phyloP scores from a whole-genome alignment of 2,329 filamentous ascomycete species.

The Ceratocystis smalleyi region DNA sequence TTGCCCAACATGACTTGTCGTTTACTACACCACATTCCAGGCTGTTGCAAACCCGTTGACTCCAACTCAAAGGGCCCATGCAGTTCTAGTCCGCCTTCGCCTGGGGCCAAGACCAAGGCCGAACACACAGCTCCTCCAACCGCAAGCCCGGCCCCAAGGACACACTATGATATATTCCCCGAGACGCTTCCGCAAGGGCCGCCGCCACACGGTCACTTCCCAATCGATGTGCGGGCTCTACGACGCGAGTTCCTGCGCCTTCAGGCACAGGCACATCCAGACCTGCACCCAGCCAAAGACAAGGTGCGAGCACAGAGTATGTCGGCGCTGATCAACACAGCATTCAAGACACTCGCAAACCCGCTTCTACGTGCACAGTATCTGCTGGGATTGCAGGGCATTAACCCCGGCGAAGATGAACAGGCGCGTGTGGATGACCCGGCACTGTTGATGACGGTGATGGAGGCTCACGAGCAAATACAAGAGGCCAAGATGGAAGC shows the following conservation, averaged over 20 bases:
- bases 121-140: neutral
- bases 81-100: neutral
- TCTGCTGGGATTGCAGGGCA: slow-evolving; percentile 54
- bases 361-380: slow-evolving; percentile 82
- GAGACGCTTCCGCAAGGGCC: slow-evolving; percentile 59
- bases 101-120: neutral
- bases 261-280: slow-evolving; percentile 63
- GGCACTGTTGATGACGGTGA: slow-evolving; percentile 58
- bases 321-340: slow-evolving; percentile 78
- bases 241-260: slow-evolving; percentile 75
- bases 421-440: slow-evolving; percentile 50
- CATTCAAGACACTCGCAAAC: slow-evolving; percentile 68
- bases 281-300: slow-evolving; percentile 39
- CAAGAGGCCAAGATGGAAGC: slow-evolving; percentile 55
- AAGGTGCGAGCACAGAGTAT: slow-evolving; percentile 54
- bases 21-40: neutral
- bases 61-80: neutral
- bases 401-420: slow-evolving; percentile 70
- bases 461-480: slow-evolving; percentile 64
- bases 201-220: slow-evolving; percentile 62
- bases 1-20: neutral
- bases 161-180: slow-evolving; percentile 83
- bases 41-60: slow-evolving; percentile 18
- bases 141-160: slow-evolving; percentile 23
- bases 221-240: slow-evolving; percentile 52